A percentile compares a stretch with the other conserved stretches of the same genome.
These are phyloP conservation scores for Eucalyptus tenuipes DNA, from an alignment of 345 rosid genomes.

Conservation along the genomic window DNA sequence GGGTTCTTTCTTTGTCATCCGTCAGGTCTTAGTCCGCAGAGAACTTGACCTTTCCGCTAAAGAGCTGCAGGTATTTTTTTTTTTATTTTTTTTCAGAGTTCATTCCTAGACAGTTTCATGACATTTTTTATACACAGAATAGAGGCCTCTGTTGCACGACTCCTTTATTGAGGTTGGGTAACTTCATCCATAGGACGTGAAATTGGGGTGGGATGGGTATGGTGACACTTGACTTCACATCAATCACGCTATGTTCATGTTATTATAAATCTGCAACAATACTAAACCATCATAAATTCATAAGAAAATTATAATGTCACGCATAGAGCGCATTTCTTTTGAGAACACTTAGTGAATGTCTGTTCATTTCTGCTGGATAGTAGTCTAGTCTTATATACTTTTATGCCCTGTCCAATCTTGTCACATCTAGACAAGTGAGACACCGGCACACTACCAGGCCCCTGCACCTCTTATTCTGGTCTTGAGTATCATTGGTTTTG, in stretches of 20 bases:
- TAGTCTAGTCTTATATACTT: not conserved
- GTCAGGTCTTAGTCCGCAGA: constrained; percentile 92
- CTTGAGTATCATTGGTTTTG: not conserved
- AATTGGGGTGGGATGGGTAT: not conserved
- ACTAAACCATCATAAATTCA: not conserved
- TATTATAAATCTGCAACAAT: not conserved
- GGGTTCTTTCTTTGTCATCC: constrained; percentile 82
- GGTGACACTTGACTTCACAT: not conserved
- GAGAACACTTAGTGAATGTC: not conserved
- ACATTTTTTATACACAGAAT: not conserved
- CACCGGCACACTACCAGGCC: not conserved
- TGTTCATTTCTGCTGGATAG: not conserved
- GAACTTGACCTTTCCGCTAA: constrained; percentile 98
- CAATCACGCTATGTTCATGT: not conserved
- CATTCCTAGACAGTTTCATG: not conserved
- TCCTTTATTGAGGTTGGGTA: not conserved
- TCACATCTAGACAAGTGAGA: not conserved
- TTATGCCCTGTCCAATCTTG: not conserved
- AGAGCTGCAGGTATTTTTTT: constrained; percentile 60
- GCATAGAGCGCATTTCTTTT: not conserved
- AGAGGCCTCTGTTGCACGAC: not conserved
- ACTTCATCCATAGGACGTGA: not conserved
- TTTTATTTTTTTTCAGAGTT: not conserved
- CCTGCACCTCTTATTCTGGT: not conserved
- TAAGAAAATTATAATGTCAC: not conserved